These are phyloP conservation scores for Ploettnerulaceae sp. DNA, from an alignment of 2,329 filamentous ascomycete genomes.

Conservation along the genomic window DNA sequence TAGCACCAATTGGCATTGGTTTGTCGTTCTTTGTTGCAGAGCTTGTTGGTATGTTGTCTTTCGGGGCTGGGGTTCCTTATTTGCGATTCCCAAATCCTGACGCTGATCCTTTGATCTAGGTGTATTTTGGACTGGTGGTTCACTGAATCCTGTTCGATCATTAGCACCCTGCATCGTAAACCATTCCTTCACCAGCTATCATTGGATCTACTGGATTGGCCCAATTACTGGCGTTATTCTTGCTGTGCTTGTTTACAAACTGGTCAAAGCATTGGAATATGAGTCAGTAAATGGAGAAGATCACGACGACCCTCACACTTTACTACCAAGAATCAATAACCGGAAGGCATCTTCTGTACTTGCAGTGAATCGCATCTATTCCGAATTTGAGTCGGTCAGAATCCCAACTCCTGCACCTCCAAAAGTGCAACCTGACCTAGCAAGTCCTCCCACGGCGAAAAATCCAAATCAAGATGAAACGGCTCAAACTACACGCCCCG, in stretches of 20 bases:
- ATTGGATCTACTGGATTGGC: constrained; percentile 50
- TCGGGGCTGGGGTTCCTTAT: neutral
- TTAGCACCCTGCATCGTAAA: constrained; percentile 44
- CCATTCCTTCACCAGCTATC: constrained; percentile 38
- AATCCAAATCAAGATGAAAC: too few species aligned
- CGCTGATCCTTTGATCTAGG: constrained; percentile 28
- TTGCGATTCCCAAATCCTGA: neutral
- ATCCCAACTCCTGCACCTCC: neutral
- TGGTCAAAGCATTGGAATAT: constrained; percentile 49
- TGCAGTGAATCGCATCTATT: constrained; percentile 13
- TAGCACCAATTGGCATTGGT: constrained; percentile 46
- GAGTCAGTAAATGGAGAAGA: constrained; percentile 43
- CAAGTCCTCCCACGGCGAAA: neutral
- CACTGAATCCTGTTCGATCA: constrained; percentile 43
- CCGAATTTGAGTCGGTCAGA: constrained; percentile 5
- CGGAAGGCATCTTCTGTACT: constrained; percentile 16
- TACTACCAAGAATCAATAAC: constrained; percentile 2
- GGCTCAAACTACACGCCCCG: too few species aligned
- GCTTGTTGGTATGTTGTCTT: constrained; percentile 34
- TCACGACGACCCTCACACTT: constrained; percentile 4
- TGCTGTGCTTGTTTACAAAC: constrained; percentile 45
- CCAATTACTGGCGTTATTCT: constrained; percentile 46
- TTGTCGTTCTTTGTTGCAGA: constrained; percentile 43
- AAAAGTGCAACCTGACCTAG: neutral
- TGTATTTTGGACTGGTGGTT: constrained; percentile 45